These are phyloP conservation scores for Saccharomyces hybrid DNA, from an alignment of 1,139 yeast genomes.

Conservation along the genomic window DNA sequence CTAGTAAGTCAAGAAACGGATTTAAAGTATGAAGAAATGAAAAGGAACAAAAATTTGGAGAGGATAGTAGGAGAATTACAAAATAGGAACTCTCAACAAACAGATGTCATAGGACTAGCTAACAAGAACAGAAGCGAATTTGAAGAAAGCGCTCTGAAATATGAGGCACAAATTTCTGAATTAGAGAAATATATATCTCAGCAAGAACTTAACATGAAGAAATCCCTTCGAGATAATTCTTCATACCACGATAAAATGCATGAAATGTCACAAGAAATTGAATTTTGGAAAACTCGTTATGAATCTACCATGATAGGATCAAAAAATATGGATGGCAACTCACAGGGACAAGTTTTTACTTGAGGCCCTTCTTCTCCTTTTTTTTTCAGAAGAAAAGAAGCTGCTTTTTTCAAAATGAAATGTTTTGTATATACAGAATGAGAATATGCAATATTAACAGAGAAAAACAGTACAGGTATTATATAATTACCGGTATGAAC, in stretches of 20 bases:
- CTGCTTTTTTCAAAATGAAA: too few relatives aligned
- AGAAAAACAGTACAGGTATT: neutral
- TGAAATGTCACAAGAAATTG: conserved; percentile 56
- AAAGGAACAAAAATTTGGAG: conserved; percentile 32
- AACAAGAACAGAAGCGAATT: conserved; percentile 34
- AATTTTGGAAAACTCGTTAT: conserved; percentile 50
- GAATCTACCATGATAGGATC: conserved; percentile 22
- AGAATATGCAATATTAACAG: neutral
- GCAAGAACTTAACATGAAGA: conserved; percentile 30
- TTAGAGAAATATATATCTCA: conserved; percentile 34
- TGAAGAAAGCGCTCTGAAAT: conserved; percentile 31
- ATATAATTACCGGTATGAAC: neutral
- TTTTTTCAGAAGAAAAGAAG: too few relatives aligned
- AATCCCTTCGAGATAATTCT: conserved; percentile 32
- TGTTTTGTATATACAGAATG: neutral
- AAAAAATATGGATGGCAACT: conserved; percentile 10
- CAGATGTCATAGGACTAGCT: conserved; percentile 28
- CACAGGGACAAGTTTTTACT: conserved; percentile 18
- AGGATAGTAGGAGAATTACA: conserved; percentile 33
- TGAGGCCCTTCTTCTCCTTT: conserved; percentile 15
- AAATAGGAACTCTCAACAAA: conserved; percentile 20
- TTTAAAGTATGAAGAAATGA: conserved; percentile 32
- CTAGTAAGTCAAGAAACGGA: conserved; percentile 30
- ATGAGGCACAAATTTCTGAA: conserved; percentile 28
- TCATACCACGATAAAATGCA: conserved; percentile 33